Base-by-base conservation (phyloP, 2,329 filamentous ascomycete genomes). In the Purpureocillium lavendulum region DNA sequence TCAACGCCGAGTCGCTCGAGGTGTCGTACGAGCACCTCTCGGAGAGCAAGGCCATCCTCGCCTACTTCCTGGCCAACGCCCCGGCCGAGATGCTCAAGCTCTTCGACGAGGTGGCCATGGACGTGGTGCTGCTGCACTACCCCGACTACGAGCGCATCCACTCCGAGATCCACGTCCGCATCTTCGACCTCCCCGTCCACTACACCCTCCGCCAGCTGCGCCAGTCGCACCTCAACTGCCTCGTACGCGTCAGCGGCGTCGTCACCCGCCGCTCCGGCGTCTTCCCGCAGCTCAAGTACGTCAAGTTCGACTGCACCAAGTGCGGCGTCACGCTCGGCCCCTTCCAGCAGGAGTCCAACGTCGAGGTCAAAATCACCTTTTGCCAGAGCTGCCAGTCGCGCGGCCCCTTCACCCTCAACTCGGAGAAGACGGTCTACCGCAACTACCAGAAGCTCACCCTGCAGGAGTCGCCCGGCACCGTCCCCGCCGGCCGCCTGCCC, bases 361-460 rank as follows among this genome's bases (percentile, higher is more conserved):
- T 89, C 33, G 92, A 98, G 62, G 89, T 98, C 57, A 95, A 90
- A 65, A 87, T 98, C 51, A 87, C 85, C 1, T 98, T 86, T 69
- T 98, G 92, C 59, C 90, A 96, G 58, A 92, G 86, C 59, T 98
- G 92, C 65, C 90, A 97, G 65, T 94, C 87, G 30, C 82, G 87
- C 31, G 92, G 92, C 0, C 94, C 92, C 0, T 98, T 98, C 57
- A 94, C 83, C 0, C 70, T 98, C 49, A 97, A 97, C 66, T 92
- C 88, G 4, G 92, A 97, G 60, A 94, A 95, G 71, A 98, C 92
- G 0, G 85, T 98, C 13, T 98, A 98, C 66, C 84, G 92, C 46
- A 98, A 98, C 63, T 98, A 96, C 65, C 92, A 98, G 61, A 98
- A 96, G 59, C 71, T 98, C 52, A 98, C 92, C 0, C 75, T 98